Conservation (phyloP, 805 yeast genomes). For the Saccharomycopsis synnaedendra region DNA sequence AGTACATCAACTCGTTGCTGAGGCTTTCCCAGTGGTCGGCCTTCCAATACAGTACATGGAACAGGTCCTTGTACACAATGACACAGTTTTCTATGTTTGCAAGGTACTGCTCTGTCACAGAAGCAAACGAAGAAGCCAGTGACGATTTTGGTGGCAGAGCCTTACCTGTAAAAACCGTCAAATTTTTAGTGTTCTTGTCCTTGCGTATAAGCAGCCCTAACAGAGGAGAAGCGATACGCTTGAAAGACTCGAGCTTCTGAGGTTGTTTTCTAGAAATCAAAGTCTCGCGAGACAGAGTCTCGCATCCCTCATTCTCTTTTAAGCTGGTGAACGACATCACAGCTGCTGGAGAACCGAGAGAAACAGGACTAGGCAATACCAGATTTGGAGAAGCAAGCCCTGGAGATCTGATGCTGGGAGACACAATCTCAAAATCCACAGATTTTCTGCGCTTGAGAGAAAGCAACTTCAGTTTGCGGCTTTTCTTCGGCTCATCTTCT, state of each 20-base stretch:
- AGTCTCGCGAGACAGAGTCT: too few relatives aligned
- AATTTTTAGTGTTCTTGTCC: neutral
- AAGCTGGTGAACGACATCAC: neutral
- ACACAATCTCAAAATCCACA: slow-evolving; percentile 13
- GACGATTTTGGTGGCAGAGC: neutral
- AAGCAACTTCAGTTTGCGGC: slow-evolving; percentile 1
- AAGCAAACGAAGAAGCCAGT: neutral
- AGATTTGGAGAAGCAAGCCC: neutral
- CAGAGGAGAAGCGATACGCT: neutral
- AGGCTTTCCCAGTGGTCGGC: slow-evolving; percentile 9
- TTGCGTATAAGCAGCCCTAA: neutral
- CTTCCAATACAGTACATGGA: slow-evolving; percentile 10
- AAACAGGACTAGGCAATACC: neutral
- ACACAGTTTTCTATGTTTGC: slow-evolving; percentile 5
- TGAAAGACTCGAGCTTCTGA: too few relatives aligned
- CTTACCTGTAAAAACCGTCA: neutral
- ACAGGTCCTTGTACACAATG: slow-evolving; percentile 6
- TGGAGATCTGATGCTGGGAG: neutral
- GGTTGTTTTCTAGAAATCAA: too few relatives aligned
- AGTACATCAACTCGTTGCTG: slow-evolving; percentile 1
- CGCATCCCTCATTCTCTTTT: neutral
- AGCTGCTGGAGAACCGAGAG: neutral
- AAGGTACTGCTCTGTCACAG: slow-evolving; percentile 5
- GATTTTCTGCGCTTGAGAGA: slow-evolving; percentile 8
- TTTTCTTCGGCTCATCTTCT: neutral